phyloP scores from a whole-genome alignment of 805 yeast species.

The Starmerella stellata region DNA sequence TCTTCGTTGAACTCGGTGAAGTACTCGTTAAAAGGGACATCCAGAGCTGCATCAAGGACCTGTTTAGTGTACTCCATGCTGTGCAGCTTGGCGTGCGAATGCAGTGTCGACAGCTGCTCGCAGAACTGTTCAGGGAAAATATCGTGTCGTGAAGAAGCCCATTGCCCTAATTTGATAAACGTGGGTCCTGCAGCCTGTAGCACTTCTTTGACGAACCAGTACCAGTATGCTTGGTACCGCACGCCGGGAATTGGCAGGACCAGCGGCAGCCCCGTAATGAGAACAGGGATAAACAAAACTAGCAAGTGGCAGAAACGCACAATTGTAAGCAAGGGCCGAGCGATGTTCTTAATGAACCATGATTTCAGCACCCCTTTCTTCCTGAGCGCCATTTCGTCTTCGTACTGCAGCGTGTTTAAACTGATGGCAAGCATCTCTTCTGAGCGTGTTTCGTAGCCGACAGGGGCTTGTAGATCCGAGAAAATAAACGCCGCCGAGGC shows the following conservation, averaged over 20 bases:
- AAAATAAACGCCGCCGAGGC: neutral
- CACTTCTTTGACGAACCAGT: constrained; percentile 37
- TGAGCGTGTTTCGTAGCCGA: neutral
- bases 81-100: constrained; percentile 70
- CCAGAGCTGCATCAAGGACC: constrained; percentile 43
- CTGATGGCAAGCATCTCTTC: neutral
- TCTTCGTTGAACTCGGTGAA: constrained; percentile 57
- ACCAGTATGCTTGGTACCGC: constrained; percentile 43
- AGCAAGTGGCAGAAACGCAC: constrained; percentile 54
- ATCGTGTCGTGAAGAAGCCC: constrained; percentile 97
- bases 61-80: constrained; percentile 39
- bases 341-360: constrained; percentile 29
- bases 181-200: constrained; percentile 86
- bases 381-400: constrained; percentile 3
- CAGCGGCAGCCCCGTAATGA: constrained; percentile 42
- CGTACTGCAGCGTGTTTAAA: neutral
- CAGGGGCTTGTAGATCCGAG: neutral
- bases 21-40: constrained; percentile 45
- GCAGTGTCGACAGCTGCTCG: constrained; percentile 54
- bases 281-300: constrained; percentile 49
- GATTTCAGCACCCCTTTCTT: neutral
- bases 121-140: constrained; percentile 69
- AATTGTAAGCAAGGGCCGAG: constrained; percentile 45
- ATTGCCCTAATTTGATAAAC: constrained; percentile 65
- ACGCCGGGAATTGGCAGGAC: constrained; percentile 30